Base-by-base conservation (phyloP, 2,329 filamentous ascomycete genomes). In the Orbilia blumenaviensis region DNA sequence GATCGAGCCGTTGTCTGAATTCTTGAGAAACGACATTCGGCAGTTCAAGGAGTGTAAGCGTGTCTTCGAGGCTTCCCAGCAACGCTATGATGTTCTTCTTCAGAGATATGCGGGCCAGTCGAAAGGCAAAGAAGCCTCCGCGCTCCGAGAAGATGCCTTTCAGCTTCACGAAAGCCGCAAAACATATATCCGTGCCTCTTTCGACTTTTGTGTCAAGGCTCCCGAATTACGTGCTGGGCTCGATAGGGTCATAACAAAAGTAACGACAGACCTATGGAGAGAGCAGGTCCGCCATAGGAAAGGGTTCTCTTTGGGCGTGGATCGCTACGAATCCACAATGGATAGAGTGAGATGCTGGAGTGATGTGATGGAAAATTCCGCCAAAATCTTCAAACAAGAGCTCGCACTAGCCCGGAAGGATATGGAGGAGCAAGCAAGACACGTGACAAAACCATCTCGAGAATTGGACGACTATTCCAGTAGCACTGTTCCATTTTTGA, bases 61-160 rank as follows among this genome's bases (percentile, higher is more conserved):
- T 79, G 85, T 86, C 10, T 86, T 98, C 67, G 94, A 97, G 74
- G 85, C 88, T 52, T 86, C 92, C 0, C 95, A 99, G 83, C 92
- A 93, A 83, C 87, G 88, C 2, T 97, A 94, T 81, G 95, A 99
- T 82, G 87, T 88, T 66, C 89, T 92, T 2, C 87, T 97, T 71
- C 88, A 92, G 21, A 89, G 94, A 72, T 98, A 96, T 81, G 88
- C 93, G 3, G 86, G 88, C 2, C 93, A 97, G 83, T 91, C 90
- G 78, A 98, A 97, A 85, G 90, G 92, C 4, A 99, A 98, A 83
- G 95, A 99, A 83, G 89, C 94, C 0, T 97, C 93, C 0, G 89
- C 93, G 0, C 85, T 99, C 67, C 88, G 95, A 75, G 95, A 99
- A 83, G 95, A 99, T 83, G 95, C 95, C 0, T 99, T 99, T 81